Base-by-base conservation (phyloP, 257 asterid genomes). In the Solanum commersonii region DNA sequence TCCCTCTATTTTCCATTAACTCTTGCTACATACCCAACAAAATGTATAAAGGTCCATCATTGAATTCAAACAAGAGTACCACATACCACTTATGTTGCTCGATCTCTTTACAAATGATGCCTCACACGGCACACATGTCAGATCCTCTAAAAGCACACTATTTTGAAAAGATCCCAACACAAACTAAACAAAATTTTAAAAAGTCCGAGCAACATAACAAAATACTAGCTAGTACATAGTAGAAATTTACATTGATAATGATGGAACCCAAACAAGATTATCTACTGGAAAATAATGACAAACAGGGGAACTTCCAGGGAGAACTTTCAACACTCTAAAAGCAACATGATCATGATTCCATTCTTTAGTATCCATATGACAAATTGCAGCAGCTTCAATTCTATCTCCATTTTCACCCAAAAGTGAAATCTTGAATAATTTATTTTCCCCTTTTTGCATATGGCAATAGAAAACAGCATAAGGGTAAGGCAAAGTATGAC, bases 401-500 rank as follows among this genome's bases (percentile, higher is more conserved):
- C 90, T 88, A 3, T 91, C 94, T 8, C 96, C 98, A 25, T 94
- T 94, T 6, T 95, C 98, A 3, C 98, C 98, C 3, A 42, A 87
- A 83, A 96, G 85, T 86, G 56, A 5, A 56, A 94, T 94, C 93
- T 88, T 94, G 83, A 93, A 92, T 52, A 95, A 86, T 91, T 91
- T 91, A 74, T 87, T 92, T 46, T 93, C 95, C 5, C 94, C 89
- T 6, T 85, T 91, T 88, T 95, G 98, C 37, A 94, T 79, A 23
- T 96, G 98, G 46, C 99, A 95, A 87, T 95, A 96, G 84, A 91
- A 93, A 8, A 96, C 98, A 10, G 96, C 94, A 84, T 96, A 95
- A 4, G 99, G 98, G 85, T 96, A 96, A 87, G 99, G 96, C 91
- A 96, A 84, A 25, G 87, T 49, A 88, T 96, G 99, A 89, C 99